phyloP scores from a whole-genome alignment of 2,329 filamentous ascomycete genomes.

The Microsporum ferrugineum region DNA sequence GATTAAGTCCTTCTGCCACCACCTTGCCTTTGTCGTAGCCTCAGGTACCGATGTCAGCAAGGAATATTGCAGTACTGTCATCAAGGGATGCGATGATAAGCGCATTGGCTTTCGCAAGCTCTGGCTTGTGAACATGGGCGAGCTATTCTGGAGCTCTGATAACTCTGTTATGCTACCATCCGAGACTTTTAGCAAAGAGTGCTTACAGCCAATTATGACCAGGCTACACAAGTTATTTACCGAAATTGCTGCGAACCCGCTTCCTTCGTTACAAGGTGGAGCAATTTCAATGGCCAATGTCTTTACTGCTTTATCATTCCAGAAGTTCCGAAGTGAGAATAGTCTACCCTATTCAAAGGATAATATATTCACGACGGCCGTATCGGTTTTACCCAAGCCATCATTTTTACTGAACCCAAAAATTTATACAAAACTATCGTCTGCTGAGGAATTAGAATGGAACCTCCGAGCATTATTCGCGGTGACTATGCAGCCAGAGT shows the following conservation, averaged over 20 bases:
- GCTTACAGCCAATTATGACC: conserved; percentile 41
- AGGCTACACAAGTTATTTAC: conserved; percentile 55
- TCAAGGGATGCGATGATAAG: conserved; percentile 79
- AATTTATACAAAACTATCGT: conserved; percentile 67
- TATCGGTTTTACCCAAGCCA: conserved; percentile 64
- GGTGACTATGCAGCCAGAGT: conserved; percentile 45
- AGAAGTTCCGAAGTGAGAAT: conserved; percentile 45
- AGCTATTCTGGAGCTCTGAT: conserved; percentile 52
- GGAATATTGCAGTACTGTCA: conserved; percentile 55
- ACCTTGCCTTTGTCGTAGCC: conserved; percentile 52
- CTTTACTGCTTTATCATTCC: conserved; percentile 50
- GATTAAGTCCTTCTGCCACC: conserved; percentile 57
- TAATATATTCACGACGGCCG: conserved; percentile 50
- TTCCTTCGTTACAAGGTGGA: conserved; percentile 68
- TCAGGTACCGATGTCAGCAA: conserved; percentile 53
- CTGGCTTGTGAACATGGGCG: conserved; percentile 67
- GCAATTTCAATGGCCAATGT: conserved; percentile 71
- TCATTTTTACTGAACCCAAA: conserved; percentile 78
- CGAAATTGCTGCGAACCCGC: conserved; percentile 66
- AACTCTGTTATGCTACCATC: conserved; percentile 38
- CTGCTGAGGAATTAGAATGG: conserved; percentile 69
- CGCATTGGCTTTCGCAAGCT: conserved; percentile 62
- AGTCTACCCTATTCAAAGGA: conserved; percentile 38
- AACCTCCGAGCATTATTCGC: conserved; percentile 57
- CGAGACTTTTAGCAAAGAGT: conserved; percentile 32